Evolutionary conservation across 1,139 yeast genomes (phyloP), one percentile per base, ranked within the genome.

Genomic region (Saccharomyces hybrid): DNA sequence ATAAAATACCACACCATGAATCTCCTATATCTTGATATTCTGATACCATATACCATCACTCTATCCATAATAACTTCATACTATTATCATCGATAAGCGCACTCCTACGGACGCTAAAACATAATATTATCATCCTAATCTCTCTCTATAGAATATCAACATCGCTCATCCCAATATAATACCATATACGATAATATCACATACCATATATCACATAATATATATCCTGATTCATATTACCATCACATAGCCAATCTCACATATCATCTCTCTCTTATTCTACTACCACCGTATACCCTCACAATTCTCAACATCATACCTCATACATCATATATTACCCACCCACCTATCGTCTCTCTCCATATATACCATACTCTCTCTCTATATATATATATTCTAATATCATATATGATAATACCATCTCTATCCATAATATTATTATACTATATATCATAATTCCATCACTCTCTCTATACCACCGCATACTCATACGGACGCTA

Each of bases 31-130:
- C 52, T 52, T 27, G 57, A 57, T 20, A 28, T 52, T 16, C 16
- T 48, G 42, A 49, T 50, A 11, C 50, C 50, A 25, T 55, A 42
- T 46, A 53, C 51, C 11, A 52, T 30, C 31, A 30, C 31, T 30
- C 31, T 30, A 30, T 30, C 31, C 31, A 30, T 30, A 30, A 30
- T 30, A 30, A 6, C 31, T 30, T n/a, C n/a, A n/a, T n/a, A n/a
- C n/a, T n/a, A n/a, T n/a, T n/a, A n/a, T n/a, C n/a, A 30, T 30
- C 31, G 31, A 30, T 30, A 30, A 30, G 31, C 31, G 31, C 20
- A 16, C 20, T 16, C 20, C 20, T 16, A 16, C 20, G 20, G 20
- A 16, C 20, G 20, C 20, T 16, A 30, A 7, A 1, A 30, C 1
- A 30, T 30, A 30, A 30, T 30, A 30, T 30, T 30, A 30, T 30